Evolutionary conservation across 768 basidiomycete species (phyloP).

Genomic region (Pluteus cervinus): DNA sequence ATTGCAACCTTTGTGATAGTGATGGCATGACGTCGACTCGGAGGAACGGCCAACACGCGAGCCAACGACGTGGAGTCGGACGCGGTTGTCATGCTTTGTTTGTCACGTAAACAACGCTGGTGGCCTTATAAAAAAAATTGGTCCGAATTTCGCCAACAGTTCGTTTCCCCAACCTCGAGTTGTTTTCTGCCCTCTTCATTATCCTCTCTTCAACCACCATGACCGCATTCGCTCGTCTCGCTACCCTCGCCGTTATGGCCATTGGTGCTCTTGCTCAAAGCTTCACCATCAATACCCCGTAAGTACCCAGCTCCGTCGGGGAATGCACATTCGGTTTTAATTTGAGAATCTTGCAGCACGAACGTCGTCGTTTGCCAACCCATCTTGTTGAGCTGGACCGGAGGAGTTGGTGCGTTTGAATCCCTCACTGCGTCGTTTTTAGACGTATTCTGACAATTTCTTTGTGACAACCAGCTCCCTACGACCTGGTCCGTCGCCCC

Average conservation of each 20-base stretch:
- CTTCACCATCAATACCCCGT: constrained; percentile 69
- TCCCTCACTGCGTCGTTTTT: neutral
- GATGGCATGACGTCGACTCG: too few relatives aligned
- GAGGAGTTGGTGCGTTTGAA: constrained; percentile 44
- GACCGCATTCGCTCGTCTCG: constrained; percentile 36
- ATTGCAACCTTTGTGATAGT: too few relatives aligned
- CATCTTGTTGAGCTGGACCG: constrained; percentile 44
- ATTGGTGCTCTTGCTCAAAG: constrained; percentile 38
- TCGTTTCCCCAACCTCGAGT: constrained; percentile 15
- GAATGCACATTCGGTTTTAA: neutral
- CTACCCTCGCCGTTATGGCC: constrained; percentile 34
- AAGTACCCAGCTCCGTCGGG: constrained; percentile 20
- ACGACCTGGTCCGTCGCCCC: constrained; percentile 48
- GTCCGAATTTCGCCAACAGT: constrained; percentile 12
- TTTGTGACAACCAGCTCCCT: constrained; percentile 46
- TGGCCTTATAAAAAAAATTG: constrained; percentile 18
- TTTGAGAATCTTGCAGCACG: constrained; percentile 25
- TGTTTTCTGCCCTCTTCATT: constrained; percentile 19
- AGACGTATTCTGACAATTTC: constrained; percentile 9
- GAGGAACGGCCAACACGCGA: too few relatives aligned
- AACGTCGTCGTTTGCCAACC: constrained; percentile 55
- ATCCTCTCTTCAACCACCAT: constrained; percentile 17
- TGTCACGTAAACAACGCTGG: constrained; percentile 17
- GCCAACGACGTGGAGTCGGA: constrained; percentile 1
- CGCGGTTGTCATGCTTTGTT: constrained; percentile 14